Percentiles rank a stretch among this genome's conserved stretches.
These are phyloP conservation scores for Hanseniaspora uvarum DNA, from an alignment of 1,139 yeast species.

Conservation along the genomic window DNA sequence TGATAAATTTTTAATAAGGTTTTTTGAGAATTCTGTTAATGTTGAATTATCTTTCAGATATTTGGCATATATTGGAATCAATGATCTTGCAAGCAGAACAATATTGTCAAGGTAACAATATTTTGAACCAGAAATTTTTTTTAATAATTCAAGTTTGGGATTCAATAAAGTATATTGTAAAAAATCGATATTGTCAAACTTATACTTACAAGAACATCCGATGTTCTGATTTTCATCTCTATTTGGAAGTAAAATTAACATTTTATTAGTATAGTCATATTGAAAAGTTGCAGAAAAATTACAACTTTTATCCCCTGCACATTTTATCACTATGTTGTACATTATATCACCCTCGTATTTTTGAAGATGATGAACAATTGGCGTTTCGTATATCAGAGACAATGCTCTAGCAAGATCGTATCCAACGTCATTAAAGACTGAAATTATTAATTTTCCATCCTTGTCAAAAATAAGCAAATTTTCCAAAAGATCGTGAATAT, in stretches of 20 bases:
- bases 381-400: not conserved
- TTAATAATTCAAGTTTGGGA: not conserved
- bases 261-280: not conserved
- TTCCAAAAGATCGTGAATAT: not conserved
- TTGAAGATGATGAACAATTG: not conserved
- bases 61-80: not conserved
- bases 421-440: not conserved
- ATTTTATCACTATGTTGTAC: not conserved
- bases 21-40: not conserved
- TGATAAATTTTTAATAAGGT: too few relatives aligned
- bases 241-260: not conserved
- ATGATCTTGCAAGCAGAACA: not conserved
- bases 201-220: not conserved
- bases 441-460: not conserved
- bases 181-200: not conserved
- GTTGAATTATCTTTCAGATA: not conserved
- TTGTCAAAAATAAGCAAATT: not conserved
- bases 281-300: not conserved
- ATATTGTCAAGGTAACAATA: not conserved
- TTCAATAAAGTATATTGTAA: not conserved
- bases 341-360: not conserved
- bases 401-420: not conserved
- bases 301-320: not conserved
- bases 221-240: not conserved
- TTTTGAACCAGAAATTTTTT: not conserved